Base-by-base conservation (phyloP, 2,329 filamentous ascomycete species). In the Paraphaeosphaeria sporulosa region DNA sequence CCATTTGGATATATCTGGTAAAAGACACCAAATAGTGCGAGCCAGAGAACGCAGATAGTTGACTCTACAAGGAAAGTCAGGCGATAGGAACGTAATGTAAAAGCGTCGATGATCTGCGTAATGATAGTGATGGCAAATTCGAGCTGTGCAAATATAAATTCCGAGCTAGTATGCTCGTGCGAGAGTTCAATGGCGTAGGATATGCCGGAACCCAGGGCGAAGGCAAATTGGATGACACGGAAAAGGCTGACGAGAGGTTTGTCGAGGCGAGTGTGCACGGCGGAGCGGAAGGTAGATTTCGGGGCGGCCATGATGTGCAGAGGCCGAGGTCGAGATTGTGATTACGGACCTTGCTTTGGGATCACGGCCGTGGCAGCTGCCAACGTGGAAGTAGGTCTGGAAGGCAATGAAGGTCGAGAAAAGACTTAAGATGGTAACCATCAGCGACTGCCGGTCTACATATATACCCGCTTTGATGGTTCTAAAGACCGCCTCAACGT, bases 191-290 rank as follows among this genome's bases (percentile, higher is more conserved):
- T 57, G 40, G 65, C 68, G 56, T 72, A 71, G 8, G 62, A 70
- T 27, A 68, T 69, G 27, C 70, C 68, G n/a, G 70, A 65, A 12
- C 65, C 65, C 15, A 72, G 43, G 4, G 65, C 66, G 49, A 72
- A 71, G 10, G 61, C 58, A 42, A 71, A 53, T 50, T 72, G 63
- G n/a, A 71, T 57, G 23, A 71, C 21, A 17, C 64, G 66, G 42
- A 71, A 72, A 7, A 72, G 62, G 3, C 62, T 66, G 1, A 64
- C 57, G 9, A 64, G 32, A 13, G 69, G 69, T 2, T 67, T 67
- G 51, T 69, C 60, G 36, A 69, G 57, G 47, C 64, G 66, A 7
- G 17, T 23, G 30, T 69, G 60, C 43, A 72, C 55, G n/a, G 64
- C 63, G 13, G 65, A 57, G 15, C 64, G 65, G 61, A 70, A 71